Evolutionary conservation across 805 yeast genomes (phyloP), one percentile per base, ranked within the genome.

Genomic region (Lipomyces anomalus): DNA sequence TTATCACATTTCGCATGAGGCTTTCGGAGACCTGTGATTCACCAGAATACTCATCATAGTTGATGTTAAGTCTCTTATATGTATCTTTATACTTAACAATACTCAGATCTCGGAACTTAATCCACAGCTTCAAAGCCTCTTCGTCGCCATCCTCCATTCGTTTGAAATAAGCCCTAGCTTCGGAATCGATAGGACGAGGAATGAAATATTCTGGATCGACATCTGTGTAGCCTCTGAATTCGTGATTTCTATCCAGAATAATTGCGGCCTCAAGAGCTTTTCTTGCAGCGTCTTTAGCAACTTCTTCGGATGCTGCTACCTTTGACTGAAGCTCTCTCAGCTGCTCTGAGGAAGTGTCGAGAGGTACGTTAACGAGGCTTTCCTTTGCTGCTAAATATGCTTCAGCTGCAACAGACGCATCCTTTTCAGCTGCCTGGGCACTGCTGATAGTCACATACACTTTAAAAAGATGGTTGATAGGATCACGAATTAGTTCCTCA

Each of bases 81-180:
- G 97, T 92, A 43, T 74, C 78, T 61, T 83, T 75, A 68, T 92
- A 92, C 67, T 78, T 85, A 46, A 76, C 84, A 63, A 92, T 92
- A 30, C 95, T 84, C 53, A 88, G 71, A n/a, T 80, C 89, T 68
- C 98, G 82, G 74, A 92, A 88, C 65, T 78, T 80, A 56, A 73
- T 71, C 97, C 97, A 92, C 46, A 87, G 69, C 21, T 67, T 70
- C 43, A 87, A 65, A 17, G 96, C 92, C 20, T 73, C 73, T 64
- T 75, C 78, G 63, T 92, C 97, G 48, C 96, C 97, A 50, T 85
- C 84, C 69, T 89, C 97, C 97, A 92, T 88, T 56, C 66, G 75
- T 64, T 74, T 84, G 78, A 92, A 92, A 66, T 80, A 90, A 4
- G 75, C 80, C 67, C 94, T 82, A 34, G 98, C 98, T 61, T 75